Percentiles rank a stretch among this genome's conserved stretches.
Evolutionary conservation across 164 flowering plant genomes (phyloP).

Genomic region (Stephania cephalantha): DNA sequence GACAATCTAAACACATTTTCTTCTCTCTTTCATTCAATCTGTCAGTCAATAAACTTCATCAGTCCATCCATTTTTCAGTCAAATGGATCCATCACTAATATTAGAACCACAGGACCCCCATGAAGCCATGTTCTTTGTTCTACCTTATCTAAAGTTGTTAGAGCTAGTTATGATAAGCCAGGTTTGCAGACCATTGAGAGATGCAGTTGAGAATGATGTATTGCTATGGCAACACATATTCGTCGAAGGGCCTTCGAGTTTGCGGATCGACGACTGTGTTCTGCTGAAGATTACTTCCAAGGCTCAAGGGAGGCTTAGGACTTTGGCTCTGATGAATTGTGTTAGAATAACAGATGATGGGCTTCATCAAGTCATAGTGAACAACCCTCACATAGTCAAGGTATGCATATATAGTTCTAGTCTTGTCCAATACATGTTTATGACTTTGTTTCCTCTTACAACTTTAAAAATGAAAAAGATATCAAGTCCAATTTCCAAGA

Average conservation of each 20-base stretch:
- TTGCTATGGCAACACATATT: slow-evolving; percentile 53
- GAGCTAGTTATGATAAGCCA: slow-evolving; percentile 51
- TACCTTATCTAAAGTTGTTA: slow-evolving; percentile 46
- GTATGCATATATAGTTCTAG: slow-evolving; percentile 20
- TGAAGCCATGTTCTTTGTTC: slow-evolving; percentile 52
- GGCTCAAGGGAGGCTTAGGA: slow-evolving; percentile 48
- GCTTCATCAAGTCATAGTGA: slow-evolving; percentile 35
- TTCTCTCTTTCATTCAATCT: too few relatives aligned
- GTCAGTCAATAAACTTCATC: too few relatives aligned
- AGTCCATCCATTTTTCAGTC: too few relatives aligned
- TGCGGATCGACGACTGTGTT: slow-evolving; percentile 35
- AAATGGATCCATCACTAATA: not conserved
- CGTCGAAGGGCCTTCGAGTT: slow-evolving; percentile 43
- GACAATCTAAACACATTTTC: too few relatives aligned
- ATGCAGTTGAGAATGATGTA: slow-evolving; percentile 46
- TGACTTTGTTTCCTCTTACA: too few relatives aligned
- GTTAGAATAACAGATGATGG: slow-evolving; percentile 56
- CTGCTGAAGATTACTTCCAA: slow-evolving; percentile 44
- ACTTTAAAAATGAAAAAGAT: too few relatives aligned
- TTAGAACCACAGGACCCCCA: slow-evolving; percentile 40
- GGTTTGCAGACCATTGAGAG: slow-evolving; percentile 50
- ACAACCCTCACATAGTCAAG: slow-evolving; percentile 60
- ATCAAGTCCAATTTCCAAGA: too few relatives aligned
- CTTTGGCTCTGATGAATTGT: slow-evolving; percentile 48
- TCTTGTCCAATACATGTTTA: not conserved